Conservation (phyloP, 495 filamentous ascomycete species). For the Baudoinia panamericana region DNA sequence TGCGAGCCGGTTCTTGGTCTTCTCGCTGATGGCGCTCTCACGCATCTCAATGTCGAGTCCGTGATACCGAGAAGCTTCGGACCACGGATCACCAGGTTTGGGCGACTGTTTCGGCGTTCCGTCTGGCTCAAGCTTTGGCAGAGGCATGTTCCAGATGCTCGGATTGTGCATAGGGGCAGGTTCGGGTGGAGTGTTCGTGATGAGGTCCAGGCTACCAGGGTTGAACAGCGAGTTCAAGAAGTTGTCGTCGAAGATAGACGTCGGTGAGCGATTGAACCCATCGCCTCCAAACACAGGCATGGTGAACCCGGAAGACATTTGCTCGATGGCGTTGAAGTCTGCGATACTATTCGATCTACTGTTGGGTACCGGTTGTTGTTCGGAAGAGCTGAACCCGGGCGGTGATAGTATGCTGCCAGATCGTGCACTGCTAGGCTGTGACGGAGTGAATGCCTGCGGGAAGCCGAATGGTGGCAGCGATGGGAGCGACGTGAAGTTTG, state of each 20-base stretch:
- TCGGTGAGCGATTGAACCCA: slow-evolving; percentile 59
- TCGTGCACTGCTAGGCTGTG: not conserved
- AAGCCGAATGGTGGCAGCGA: slow-evolving; percentile 18
- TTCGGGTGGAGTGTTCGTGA: slow-evolving; percentile 7
- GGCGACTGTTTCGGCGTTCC: slow-evolving; percentile 7
- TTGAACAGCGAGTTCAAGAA: slow-evolving; percentile 79
- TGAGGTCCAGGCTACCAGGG: slow-evolving; percentile 21
- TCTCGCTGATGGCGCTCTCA: slow-evolving; percentile 62
- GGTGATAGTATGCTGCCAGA: slow-evolving; percentile 16
- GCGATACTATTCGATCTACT: slow-evolving; percentile 16
- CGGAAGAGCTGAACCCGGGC: slow-evolving; percentile 4
- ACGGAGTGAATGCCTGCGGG: slow-evolving; percentile 5
- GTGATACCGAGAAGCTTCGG: not conserved
- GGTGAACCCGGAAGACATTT: slow-evolving; percentile 25
- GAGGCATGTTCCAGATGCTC: not conserved
- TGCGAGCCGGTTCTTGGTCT: slow-evolving; percentile 72
- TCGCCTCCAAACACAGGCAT: slow-evolving; percentile 40
- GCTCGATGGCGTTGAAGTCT: slow-evolving; percentile 18
- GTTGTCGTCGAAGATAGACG: slow-evolving; percentile 79
- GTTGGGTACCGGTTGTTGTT: slow-evolving; percentile 14
- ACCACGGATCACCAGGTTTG: not conserved
- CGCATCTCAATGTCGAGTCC: slow-evolving; percentile 16
- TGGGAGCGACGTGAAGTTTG: slow-evolving; percentile 10
- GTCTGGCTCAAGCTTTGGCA: slow-evolving; percentile 12
- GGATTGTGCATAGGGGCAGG: slow-evolving; percentile 6